A percentile compares a stretch with the other conserved stretches of the same genome.
These are phyloP conservation scores for Kwoniella mangroviensis DNA, from an alignment of 768 basidiomycete genomes.

Conservation along the genomic window DNA sequence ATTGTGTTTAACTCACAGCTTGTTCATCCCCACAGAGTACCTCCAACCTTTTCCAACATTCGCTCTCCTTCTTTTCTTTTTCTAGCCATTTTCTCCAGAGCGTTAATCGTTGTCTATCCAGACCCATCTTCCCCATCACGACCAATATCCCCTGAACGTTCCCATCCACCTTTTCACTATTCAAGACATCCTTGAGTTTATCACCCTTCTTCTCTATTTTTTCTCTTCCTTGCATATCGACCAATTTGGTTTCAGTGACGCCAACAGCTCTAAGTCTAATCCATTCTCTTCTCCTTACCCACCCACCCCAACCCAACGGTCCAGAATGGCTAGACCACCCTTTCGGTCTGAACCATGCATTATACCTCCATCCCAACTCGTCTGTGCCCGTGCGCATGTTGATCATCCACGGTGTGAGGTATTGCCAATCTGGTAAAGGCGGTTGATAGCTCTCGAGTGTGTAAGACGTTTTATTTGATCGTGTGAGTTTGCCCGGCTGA, in stretches of 20 bases:
- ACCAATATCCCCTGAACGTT: slow-evolving; percentile 22
- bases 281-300: slow-evolving; percentile 53
- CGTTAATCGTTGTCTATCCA: slow-evolving; percentile 47
- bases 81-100: slow-evolving; percentile 42
- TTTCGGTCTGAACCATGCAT: slow-evolving; percentile 46
- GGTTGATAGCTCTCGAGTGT: slow-evolving; percentile 46
- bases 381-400: slow-evolving; percentile 52
- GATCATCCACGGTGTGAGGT: slow-evolving; percentile 52
- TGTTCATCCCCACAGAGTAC: slow-evolving; percentile 17
- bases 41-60: slow-evolving; percentile 12
- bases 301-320: slow-evolving; percentile 45
- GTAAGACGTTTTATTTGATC: slow-evolving; percentile 45
- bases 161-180: slow-evolving; percentile 14
- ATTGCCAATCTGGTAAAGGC: slow-evolving; percentile 48
- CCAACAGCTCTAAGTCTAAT: slow-evolving; percentile 37
- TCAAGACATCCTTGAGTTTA: slow-evolving; percentile 7
- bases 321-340: slow-evolving; percentile 49
- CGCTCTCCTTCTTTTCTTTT: slow-evolving; percentile 3
- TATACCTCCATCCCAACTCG: slow-evolving; percentile 53
- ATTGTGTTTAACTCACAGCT: slow-evolving; percentile 28
- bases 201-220: slow-evolving; percentile 6
- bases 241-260: not conserved
- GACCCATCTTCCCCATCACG: slow-evolving; percentile 24
- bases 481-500: not conserved
- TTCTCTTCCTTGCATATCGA: slow-evolving; percentile 17